Conservation (phyloP, 208 protist species). For the Crithidia thermophila region DNA sequence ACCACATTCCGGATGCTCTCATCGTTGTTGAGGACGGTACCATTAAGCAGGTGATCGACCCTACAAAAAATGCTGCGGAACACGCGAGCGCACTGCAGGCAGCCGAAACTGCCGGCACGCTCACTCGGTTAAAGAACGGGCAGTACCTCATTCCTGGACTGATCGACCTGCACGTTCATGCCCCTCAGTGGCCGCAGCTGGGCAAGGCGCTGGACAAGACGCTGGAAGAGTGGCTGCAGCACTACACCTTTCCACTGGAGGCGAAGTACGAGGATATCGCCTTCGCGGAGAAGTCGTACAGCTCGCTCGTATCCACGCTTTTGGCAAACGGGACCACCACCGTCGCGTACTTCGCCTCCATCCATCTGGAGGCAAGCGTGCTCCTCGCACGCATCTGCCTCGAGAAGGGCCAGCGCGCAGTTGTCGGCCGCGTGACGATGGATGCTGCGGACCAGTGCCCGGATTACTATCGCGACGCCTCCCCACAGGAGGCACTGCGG, state of each 20-base stretch:
- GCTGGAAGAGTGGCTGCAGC: conserved; percentile 92
- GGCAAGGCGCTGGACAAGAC: conserved; percentile 88
- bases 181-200: conserved; percentile 89
- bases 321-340: conserved; percentile 93
- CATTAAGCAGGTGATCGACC: conserved; percentile 53
- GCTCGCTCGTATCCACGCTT: conserved; percentile 62
- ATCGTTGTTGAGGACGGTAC: conserved; percentile 48
- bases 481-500: conserved; percentile 54
- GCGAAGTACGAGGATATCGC: conserved; percentile 72
- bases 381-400: conserved; percentile 80
- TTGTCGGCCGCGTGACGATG: conserved; percentile 93
- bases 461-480: conserved; percentile 89
- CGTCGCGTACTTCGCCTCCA: conserved; percentile 89
- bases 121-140: conserved; percentile 37
- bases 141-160: conserved; percentile 91
- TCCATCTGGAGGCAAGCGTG: conserved; percentile 82
- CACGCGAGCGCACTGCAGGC: conserved; percentile 25
- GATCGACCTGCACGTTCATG: conserved; percentile 95
- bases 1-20: conserved; percentile 49
- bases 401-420: conserved; percentile 84
- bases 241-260: conserved; percentile 94
- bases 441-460: conserved; percentile 86
- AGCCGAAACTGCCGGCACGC: conserved; percentile 27
- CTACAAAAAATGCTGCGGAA: conserved; percentile 25
- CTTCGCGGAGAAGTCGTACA: conserved; percentile 80